phyloP scores from a whole-genome alignment of 1,139 yeast species.

The Hanseniaspora sp. region DNA sequence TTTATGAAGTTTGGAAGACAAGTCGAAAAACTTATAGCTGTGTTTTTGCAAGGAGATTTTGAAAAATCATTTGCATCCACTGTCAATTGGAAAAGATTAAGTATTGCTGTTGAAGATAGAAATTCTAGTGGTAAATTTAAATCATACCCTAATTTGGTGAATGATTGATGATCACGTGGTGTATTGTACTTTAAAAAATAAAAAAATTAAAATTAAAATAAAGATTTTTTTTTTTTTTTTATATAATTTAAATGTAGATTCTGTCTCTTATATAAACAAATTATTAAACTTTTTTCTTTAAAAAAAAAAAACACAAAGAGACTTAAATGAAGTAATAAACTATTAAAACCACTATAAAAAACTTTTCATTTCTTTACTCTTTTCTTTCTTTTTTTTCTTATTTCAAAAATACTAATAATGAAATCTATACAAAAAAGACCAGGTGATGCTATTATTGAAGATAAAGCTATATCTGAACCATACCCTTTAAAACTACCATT shows the following conservation, averaged over 20 bases:
- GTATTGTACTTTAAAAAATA: too few relatives aligned
- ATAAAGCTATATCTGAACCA: slow-evolving; percentile 43
- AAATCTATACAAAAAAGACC: slow-evolving; percentile 10
- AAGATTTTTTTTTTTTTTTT: too few relatives aligned
- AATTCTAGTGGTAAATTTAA: slow-evolving; percentile 36
- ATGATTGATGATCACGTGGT: slow-evolving; percentile 20
- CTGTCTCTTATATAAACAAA: too few relatives aligned
- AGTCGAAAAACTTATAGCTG: slow-evolving; percentile 47
- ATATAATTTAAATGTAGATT: too few relatives aligned
- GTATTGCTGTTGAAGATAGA: slow-evolving; percentile 74
- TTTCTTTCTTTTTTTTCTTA: too few relatives aligned
- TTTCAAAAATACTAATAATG: too few relatives aligned
- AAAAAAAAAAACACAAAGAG: too few relatives aligned
- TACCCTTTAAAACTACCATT: slow-evolving; percentile 50
- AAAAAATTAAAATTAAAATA: too few relatives aligned
- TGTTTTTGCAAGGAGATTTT: slow-evolving; percentile 8
- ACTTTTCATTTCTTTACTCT: neutral
- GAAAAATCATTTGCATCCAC: slow-evolving; percentile 53
- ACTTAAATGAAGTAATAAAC: too few relatives aligned
- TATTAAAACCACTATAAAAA: neutral
- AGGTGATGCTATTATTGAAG: slow-evolving; percentile 29
- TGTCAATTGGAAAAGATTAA: slow-evolving; percentile 41
- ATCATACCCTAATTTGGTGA: slow-evolving; percentile 44
- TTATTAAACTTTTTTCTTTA: too few relatives aligned
- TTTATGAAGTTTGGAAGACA: slow-evolving; percentile 53